Base-by-base conservation (phyloP, 2,329 filamentous ascomycete species). In the Penicillium digitatum region DNA sequence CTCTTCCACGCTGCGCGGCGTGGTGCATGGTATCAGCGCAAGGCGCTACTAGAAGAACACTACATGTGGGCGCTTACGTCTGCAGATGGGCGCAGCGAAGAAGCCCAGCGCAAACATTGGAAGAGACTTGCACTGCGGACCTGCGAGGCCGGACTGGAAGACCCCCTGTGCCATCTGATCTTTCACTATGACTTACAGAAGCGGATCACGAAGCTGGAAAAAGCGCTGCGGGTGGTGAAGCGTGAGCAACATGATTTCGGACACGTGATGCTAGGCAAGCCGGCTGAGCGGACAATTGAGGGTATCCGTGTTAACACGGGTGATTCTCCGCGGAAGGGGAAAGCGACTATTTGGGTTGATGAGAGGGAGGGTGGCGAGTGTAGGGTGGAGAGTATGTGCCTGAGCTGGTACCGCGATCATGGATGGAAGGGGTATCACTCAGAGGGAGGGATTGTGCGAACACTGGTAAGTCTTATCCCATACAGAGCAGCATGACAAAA, bases 361-460 rank as follows among this genome's bases (percentile, higher is more conserved):
- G 87, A 87, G 62, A 73, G 80, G 5, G 87, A 87, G 67, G 81
- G 78, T 9, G 81, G 82, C 20, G 88, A 94, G 72, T 95, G 92
- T 71, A 87, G 85, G 50, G 94, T 99, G 12, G 94, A 99, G 75
- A 87, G 84, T 53, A 96, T 99, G 91, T 96, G 92, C 69, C 80
- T 99, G 35, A 91, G 86, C 42, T 84, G 87, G 76, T 97, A 97
- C 72, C 86, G 89, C 31, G 79, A 81, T 10, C 79, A 88, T 49
- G 93, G 92, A 2, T 97, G 90, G 87, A 96, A 96, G 71, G 94
- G 94, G 11, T 96, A 93, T 68, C 94, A 99, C 73, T 85, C 87
- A 18, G 94, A 99, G 78, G 90, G 91, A 32, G 89, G 92, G 2
- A 92, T 97, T 63, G 77, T 97, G 7, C 86, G 91, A n/a, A 99